Percentiles rank a stretch among this genome's conserved stretches.
Evolutionary conservation across 2,329 filamentous ascomycete species (phyloP).

Genomic region (Penicillium sp.): DNA sequence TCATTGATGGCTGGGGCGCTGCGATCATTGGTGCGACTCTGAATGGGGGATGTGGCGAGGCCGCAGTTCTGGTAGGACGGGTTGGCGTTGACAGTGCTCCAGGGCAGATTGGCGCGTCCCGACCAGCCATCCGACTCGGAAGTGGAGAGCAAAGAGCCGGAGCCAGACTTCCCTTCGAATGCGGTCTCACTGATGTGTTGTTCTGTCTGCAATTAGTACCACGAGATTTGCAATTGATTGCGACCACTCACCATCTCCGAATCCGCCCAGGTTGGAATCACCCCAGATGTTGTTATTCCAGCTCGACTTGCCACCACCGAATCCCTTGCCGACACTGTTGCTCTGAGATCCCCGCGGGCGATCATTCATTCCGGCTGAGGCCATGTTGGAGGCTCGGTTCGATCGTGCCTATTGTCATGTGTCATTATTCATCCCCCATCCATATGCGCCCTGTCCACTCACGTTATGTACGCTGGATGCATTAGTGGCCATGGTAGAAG

Average conservation of each 20-base stretch:
- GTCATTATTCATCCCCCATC: constrained; percentile 12
- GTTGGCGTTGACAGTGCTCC: constrained; percentile 56
- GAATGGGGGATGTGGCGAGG: constrained; percentile 60
- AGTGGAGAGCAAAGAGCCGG: constrained; percentile 66
- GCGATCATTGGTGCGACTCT: constrained; percentile 53
- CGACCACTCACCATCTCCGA: constrained; percentile 41
- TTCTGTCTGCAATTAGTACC: constrained; percentile 20
- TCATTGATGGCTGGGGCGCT: constrained; percentile 43
- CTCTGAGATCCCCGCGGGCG: constrained; percentile 39
- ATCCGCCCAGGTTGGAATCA: constrained; percentile 48
- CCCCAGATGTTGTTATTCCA: constrained; percentile 57
- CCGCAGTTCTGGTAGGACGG: constrained; percentile 38
- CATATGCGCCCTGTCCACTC: constrained; percentile 19
- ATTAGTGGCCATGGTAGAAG: constrained; percentile 40
- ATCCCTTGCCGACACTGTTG: constrained; percentile 44
- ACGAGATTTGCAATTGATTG: background rate
- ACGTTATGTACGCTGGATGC: constrained; percentile 40
- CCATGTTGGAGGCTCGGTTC: constrained; percentile 43
- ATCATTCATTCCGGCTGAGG: constrained; percentile 38
- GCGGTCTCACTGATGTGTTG: constrained; percentile 29
- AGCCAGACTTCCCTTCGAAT: constrained; percentile 64
- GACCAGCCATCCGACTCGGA: constrained; percentile 69
- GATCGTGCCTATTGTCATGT: constrained; percentile 29
- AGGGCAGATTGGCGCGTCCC: constrained; percentile 55
- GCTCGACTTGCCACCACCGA: constrained; percentile 45